Percentiles rank a stretch among this genome's conserved stretches.
Evolutionary conservation across 345 rosid species (phyloP).

Genomic region (Physaria fendleri): DNA sequence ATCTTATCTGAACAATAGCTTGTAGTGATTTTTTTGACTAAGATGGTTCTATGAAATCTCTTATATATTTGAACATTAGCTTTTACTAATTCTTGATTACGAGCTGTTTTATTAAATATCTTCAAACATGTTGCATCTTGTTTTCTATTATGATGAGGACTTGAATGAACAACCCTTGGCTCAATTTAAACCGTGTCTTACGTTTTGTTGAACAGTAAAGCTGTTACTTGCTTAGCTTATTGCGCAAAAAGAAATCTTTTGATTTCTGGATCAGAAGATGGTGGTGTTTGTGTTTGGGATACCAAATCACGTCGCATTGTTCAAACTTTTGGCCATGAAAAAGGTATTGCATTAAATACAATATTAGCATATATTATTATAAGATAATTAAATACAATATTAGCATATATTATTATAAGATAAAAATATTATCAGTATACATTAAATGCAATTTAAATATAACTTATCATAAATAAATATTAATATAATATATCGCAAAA

Average conservation of each 20-base stretch:
- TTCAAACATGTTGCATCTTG: not conserved
- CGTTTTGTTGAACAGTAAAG: constrained; percentile 48
- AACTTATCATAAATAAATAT: no score
- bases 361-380: no score
- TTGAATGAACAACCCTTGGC: not conserved
- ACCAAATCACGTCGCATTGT: constrained; percentile 37
- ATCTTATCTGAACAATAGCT: not conserved
- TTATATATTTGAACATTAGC: not conserved
- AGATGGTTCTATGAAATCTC: no score
- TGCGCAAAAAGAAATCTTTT: constrained; percentile 46
- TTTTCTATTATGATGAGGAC: not conserved
- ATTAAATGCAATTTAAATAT: no score
- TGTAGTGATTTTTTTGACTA: not conserved
- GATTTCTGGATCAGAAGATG: constrained; percentile 82
- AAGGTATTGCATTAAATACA: no score
- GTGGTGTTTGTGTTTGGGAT: constrained; percentile 63
- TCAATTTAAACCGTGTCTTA: not conserved
- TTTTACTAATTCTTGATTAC: constrained; percentile 2
- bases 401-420: no score
- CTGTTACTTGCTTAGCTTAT: constrained; percentile 66
- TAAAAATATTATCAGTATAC: no score
- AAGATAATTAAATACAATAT: no score
- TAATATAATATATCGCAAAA: no score
- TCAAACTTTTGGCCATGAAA: constrained; percentile 53
- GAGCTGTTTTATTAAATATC: not conserved